Percentiles rank a stretch among this genome's conserved stretches.
Evolutionary conservation across 305 asterid genomes (phyloP).

Genomic region (Fraxinus latifolia): DNA sequence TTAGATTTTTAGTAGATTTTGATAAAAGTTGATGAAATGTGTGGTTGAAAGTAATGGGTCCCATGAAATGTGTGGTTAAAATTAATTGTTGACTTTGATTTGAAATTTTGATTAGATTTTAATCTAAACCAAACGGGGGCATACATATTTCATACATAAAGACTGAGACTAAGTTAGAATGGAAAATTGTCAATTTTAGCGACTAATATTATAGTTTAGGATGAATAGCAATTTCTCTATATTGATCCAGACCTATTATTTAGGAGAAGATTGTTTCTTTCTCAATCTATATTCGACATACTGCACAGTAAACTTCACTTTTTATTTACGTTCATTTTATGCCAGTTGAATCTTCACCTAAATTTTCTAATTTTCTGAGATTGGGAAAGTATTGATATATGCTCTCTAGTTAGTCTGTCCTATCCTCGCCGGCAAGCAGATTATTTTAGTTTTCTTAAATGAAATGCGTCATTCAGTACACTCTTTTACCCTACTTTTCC

Average conservation of each 20-base stretch:
- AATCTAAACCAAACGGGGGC: too few relatives aligned
- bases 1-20: too few relatives aligned
- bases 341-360: neutral
- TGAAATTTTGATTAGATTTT: too few relatives aligned
- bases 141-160: neutral
- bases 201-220: neutral
- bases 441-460: neutral
- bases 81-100: too few relatives aligned
- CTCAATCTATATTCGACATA: neutral
- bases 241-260: neutral
- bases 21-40: too few relatives aligned
- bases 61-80: too few relatives aligned
- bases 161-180: neutral
- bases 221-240: neutral
- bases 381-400: neutral
- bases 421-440: neutral
- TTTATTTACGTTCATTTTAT: neutral
- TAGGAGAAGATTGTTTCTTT: neutral
- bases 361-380: neutral
- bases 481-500: neutral
- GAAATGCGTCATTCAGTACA: neutral
- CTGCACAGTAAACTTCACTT: neutral
- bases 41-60: too few relatives aligned
- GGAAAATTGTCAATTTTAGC: neutral
- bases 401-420: neutral